phyloP scores from a whole-genome alignment of 345 rosid species.

The Alliaria petiolata region DNA sequence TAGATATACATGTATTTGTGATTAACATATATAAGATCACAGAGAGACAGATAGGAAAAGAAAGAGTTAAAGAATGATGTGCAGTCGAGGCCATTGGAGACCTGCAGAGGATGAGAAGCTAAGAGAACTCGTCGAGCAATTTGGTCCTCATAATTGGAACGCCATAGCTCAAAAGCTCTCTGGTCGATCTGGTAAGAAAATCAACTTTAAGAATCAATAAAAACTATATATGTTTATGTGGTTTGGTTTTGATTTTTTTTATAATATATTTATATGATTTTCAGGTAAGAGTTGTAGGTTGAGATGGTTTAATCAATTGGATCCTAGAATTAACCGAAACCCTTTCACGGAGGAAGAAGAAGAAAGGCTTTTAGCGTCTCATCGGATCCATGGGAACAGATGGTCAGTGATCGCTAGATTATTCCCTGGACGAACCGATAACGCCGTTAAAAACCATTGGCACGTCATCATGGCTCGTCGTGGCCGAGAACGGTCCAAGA shows the following conservation, averaged over 20 bases:
- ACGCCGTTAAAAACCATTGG: conserved; percentile 97
- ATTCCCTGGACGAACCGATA: conserved; percentile 89
- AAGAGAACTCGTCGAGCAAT: conserved; percentile 66
- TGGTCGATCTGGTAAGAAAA: conserved; percentile 79
- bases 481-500: conserved; percentile 54
- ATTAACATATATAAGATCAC: neutral
- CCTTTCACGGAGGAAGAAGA: conserved; percentile 85
- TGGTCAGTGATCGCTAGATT: conserved; percentile 89
- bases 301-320: conserved; percentile 94
- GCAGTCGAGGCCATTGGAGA: conserved; percentile 75
- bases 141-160: conserved; percentile 98
- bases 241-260: neutral
- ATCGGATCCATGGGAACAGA: conserved; percentile 75
- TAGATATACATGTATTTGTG: neutral
- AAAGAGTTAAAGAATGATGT: conserved; percentile 37
- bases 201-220: neutral
- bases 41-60: neutral
- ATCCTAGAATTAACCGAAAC: conserved; percentile 81
- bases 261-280: neutral
- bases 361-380: conserved; percentile 64
- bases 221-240: neutral
- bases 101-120: conserved; percentile 74
- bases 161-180: conserved; percentile 74
- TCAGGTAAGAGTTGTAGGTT: conserved; percentile 93
- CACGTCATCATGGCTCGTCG: conserved; percentile 93